Evolutionary conservation across 1,284 basidiomycete genomes (phyloP).

Genomic region (Pseudozyma thailandica): DNA sequence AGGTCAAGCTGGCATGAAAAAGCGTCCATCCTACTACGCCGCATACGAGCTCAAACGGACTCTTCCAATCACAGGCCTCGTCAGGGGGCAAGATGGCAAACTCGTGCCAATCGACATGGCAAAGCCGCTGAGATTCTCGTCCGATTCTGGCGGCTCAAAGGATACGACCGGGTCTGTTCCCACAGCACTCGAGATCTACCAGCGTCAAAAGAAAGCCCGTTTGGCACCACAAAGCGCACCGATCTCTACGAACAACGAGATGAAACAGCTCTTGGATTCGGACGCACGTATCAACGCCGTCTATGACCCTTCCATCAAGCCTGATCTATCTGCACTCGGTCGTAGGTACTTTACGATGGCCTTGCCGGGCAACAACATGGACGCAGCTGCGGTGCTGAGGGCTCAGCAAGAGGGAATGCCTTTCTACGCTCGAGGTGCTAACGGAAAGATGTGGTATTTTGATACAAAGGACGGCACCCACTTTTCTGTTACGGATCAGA

Average conservation of each 20-base stretch:
- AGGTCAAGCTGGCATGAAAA: too few relatives aligned
- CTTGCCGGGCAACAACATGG: conserved; percentile 9
- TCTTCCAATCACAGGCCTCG: conserved; percentile 5
- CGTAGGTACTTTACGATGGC: conserved; percentile 11
- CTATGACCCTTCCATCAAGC: neutral
- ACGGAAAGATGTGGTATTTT: conserved; percentile 18
- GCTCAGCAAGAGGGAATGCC: neutral
- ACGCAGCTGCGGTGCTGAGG: neutral
- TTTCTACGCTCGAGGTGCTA: conserved; percentile 8
- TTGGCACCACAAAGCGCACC: neutral
- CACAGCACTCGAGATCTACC: neutral
- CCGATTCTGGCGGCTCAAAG: neutral
- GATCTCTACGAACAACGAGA: neutral
- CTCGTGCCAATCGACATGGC: conserved; percentile 6
- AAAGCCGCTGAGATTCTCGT: neutral
- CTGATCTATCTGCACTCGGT: neutral
- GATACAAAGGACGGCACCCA: conserved; percentile 6
- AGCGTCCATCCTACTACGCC: too few relatives aligned
- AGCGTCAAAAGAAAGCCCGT: neutral
- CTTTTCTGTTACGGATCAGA: conserved; percentile 12
- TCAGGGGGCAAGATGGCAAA: conserved; percentile 19
- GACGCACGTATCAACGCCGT: neutral
- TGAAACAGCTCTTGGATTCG: neutral
- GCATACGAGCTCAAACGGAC: neutral
- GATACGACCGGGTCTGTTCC: neutral